Percentiles rank a stretch among this genome's conserved stretches.
Conservation (phyloP, 305 asterid genomes). For the Petunia hybrid region DNA sequence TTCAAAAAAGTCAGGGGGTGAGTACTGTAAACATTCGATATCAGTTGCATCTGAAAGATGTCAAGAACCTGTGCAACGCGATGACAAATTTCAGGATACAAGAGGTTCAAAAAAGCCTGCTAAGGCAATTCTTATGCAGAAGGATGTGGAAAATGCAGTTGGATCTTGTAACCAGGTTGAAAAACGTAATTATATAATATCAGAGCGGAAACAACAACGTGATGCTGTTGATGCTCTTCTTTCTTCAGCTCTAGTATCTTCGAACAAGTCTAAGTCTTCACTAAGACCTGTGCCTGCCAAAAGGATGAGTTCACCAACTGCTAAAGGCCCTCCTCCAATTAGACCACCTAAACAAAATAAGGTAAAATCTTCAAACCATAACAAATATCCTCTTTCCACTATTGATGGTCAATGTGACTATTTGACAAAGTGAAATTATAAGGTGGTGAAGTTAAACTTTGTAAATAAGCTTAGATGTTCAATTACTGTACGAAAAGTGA, state of each 20-base stretch:
- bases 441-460: not conserved
- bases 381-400: not conserved
- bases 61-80: slow-evolving; percentile 43
- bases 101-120: slow-evolving; percentile 45
- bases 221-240: slow-evolving; percentile 96
- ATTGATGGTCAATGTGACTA: not conserved
- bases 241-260: slow-evolving; percentile 90
- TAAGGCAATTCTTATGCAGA: slow-evolving; percentile 50
- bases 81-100: slow-evolving; percentile 41
- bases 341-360: slow-evolving; percentile 63
- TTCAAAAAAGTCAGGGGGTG: slow-evolving; percentile 49
- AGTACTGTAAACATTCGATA: slow-evolving; percentile 46
- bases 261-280: slow-evolving; percentile 69
- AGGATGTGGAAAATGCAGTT: slow-evolving; percentile 43
- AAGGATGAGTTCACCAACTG: slow-evolving; percentile 49
- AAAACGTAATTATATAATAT: slow-evolving; percentile 45
- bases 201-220: slow-evolving; percentile 85
- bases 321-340: slow-evolving; percentile 41
- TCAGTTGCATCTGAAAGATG: slow-evolving; percentile 41
- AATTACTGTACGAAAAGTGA: slow-evolving; percentile 4
- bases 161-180: slow-evolving; percentile 55
- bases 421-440: not conserved
- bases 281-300: slow-evolving; percentile 53
- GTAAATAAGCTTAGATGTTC: slow-evolving; percentile 12
- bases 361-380: slow-evolving; percentile 42